Conservation (phyloP, 2,329 filamentous ascomycete species). For the Domatiomyces globalis region DNA sequence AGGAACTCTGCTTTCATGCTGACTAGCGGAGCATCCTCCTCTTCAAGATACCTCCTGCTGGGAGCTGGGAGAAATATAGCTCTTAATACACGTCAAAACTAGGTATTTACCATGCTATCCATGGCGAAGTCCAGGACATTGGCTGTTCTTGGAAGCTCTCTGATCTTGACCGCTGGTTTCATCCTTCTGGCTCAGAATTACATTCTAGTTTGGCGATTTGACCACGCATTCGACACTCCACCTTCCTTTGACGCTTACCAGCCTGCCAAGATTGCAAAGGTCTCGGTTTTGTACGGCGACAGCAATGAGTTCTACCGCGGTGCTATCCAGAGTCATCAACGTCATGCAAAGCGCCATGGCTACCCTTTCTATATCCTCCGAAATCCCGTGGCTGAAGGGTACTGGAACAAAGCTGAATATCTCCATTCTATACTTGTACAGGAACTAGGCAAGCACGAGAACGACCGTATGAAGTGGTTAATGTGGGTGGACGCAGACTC, state of each 20-base stretch:
- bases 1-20: no score
- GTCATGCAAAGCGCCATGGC: slow-evolving; percentile 23
- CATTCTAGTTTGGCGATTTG: neutral
- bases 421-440: slow-evolving; percentile 11
- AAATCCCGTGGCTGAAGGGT: slow-evolving; percentile 22
- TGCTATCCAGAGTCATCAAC: slow-evolving; percentile 24
- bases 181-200: neutral
- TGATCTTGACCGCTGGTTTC: neutral
- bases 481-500: slow-evolving; percentile 24
- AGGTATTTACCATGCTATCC: neutral
- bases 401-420: slow-evolving; percentile 25
- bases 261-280: slow-evolving; percentile 10
- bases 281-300: slow-evolving; percentile 25
- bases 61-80: neutral
- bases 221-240: neutral
- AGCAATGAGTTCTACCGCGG: slow-evolving; percentile 24
- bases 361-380: slow-evolving; percentile 25
- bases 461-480: neutral
- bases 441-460: neutral
- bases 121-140: neutral
- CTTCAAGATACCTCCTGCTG: no score
- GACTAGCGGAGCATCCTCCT: no score
- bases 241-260: neutral
- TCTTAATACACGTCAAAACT: neutral
- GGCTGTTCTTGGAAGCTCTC: neutral